phyloP scores from a whole-genome alignment of 2,329 filamentous ascomycete genomes.

The Calonectria multiphialidica region DNA sequence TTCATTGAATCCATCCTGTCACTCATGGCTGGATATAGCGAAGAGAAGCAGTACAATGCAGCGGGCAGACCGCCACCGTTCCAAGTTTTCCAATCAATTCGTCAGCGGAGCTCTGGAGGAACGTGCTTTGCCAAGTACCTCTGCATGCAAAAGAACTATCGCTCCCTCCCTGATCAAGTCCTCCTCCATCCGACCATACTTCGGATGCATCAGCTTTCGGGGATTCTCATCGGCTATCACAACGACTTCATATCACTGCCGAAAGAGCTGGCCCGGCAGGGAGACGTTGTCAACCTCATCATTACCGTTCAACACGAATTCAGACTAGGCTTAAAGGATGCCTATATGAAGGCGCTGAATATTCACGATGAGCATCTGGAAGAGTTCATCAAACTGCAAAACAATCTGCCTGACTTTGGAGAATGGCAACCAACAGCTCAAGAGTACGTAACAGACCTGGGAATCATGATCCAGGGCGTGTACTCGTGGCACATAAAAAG shows the following conservation, averaged over 20 bases:
- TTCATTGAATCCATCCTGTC: conserved; percentile 1
- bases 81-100: not conserved
- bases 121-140: conserved; percentile 8
- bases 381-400: not conserved
- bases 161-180: not conserved
- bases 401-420: not conserved
- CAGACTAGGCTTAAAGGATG: not conserved
- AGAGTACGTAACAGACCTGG: not conserved
- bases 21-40: not conserved
- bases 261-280: not conserved
- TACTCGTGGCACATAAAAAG: conserved; percentile 8
- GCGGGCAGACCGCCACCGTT: not conserved
- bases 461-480: conserved; percentile 7
- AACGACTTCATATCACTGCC: not conserved
- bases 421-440: not conserved
- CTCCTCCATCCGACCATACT: not conserved
- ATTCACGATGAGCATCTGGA: not conserved
- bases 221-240: not conserved
- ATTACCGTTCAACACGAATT: not conserved
- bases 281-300: not conserved
- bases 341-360: not conserved
- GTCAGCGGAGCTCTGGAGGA: not conserved
- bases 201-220: not conserved
- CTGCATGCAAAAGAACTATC: conserved; percentile 12
- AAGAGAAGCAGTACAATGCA: conserved; percentile 5